A percentile compares a stretch with the other conserved stretches of the same genome.
Conservation (phyloP, 2,329 filamentous ascomycete genomes). For the Rhytidhysteron rufulum region DNA sequence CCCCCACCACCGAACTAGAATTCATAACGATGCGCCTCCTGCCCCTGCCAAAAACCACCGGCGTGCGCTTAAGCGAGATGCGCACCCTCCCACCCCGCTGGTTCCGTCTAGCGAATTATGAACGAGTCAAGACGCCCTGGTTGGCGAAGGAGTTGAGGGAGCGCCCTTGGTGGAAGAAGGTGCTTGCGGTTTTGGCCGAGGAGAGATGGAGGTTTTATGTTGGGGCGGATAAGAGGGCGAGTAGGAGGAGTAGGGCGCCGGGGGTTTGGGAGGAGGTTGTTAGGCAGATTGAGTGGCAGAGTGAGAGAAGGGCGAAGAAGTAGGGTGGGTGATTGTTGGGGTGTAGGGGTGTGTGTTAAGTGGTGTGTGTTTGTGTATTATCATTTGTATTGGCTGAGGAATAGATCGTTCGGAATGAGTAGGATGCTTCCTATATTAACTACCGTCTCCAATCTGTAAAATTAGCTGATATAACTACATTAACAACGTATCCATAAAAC, state of each 20-base stretch:
- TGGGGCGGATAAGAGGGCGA: constrained; percentile 28
- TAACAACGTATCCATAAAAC: too few relatives aligned
- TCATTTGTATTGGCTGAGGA: background rate
- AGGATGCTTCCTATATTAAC: too few relatives aligned
- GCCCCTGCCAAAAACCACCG: constrained; percentile 27
- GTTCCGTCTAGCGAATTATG: constrained; percentile 30
- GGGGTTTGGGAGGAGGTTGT: constrained; percentile 35
- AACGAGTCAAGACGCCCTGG: constrained; percentile 22
- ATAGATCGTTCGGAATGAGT: background rate
- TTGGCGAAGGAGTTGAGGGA: constrained; percentile 12
- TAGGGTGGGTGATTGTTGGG: background rate
- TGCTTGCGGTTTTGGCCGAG: constrained; percentile 24
- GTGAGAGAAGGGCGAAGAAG: constrained; percentile 1
- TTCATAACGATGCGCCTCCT: constrained; percentile 33
- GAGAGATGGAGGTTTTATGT: constrained; percentile 33
- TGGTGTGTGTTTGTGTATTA: background rate
- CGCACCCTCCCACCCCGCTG: constrained; percentile 24
- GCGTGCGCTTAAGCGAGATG: constrained; percentile 25
- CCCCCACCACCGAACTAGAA: constrained; percentile 23
- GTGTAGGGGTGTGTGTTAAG: background rate
- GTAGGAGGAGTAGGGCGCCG: constrained; percentile 26
- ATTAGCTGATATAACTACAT: too few relatives aligned
- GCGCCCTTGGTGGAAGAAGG: constrained; percentile 14
- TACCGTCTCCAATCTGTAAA: too few relatives aligned
- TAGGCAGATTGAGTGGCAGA: constrained; percentile 24